Base-by-base conservation (phyloP, 2,329 filamentous ascomycete species). In the Trichoderma simmonsii region DNA sequence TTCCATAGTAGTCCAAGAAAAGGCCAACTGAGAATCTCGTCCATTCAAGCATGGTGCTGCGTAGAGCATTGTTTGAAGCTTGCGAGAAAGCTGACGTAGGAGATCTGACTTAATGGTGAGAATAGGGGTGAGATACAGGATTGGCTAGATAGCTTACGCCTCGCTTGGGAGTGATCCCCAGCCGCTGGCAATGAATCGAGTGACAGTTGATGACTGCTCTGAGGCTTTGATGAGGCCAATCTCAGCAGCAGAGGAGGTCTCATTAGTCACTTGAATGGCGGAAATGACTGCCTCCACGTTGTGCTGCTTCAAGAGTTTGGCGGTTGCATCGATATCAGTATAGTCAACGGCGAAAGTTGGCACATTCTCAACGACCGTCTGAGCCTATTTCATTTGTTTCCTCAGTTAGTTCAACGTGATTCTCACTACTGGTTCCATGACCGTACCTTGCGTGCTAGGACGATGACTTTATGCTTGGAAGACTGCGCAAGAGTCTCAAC, bases 201-300 rank as follows among this genome's bases (percentile, higher is more conserved):
- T 78, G 0, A 83, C 85, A 0, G 74, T 68, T 3, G 60, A 73
- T 0, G 84, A 82, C 30, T 74, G 73, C 26, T 81, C 82, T 1
- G 84, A 82, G 1, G 85, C 85, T 14, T 79, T 75, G 65, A 86
- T 82, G n/a, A 86, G 79, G 34, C 83, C 82, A 11, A 83, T 39
- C 72, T 86, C 81, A 0, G 79, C 78, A 14, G 77, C 76, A 69
- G 77, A 75, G 2, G 81, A 74, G 15, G 77, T 74, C 61, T 77
- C 73, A 66, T 84, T 77, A 7, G 76, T 76, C 21, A 72, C 66
- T 60, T 70, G 71, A 34, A 86, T 78, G 5, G 81, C 76, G 0
- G 83, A 86, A 32, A 87, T 82, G 61, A 86, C 76, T 0, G 82
- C 85, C 65, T 85, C 77, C 18, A 86, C 76, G 0, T 81, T 79